Evolutionary conservation across 352 stramenopile species (phyloP).

Genomic region (Phytophthora kernoviae): DNA sequence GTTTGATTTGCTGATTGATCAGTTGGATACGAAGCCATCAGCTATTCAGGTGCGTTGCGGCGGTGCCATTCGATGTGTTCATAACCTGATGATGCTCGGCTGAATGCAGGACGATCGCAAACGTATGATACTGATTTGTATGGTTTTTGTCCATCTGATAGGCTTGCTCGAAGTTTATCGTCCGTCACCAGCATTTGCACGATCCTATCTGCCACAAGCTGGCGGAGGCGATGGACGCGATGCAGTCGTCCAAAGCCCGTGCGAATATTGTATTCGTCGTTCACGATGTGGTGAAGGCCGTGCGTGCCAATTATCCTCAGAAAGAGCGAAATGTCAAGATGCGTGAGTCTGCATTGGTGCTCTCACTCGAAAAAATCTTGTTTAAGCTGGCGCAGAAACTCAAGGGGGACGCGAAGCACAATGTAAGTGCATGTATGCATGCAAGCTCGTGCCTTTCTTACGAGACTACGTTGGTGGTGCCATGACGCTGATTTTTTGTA

Average conservation of each 20-base stretch:
- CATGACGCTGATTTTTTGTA: slow-evolving; percentile 3
- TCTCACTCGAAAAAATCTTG: slow-evolving; percentile 71
- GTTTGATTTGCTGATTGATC: slow-evolving; percentile 85
- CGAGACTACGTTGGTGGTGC: background rate
- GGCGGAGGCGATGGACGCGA: slow-evolving; percentile 61
- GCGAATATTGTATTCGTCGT: slow-evolving; percentile 84
- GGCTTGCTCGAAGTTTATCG: slow-evolving; percentile 86
- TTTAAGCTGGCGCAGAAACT: slow-evolving; percentile 67
- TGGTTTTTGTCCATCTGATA: slow-evolving; percentile 23
- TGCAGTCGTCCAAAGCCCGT: slow-evolving; percentile 70
- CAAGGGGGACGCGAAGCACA: slow-evolving; percentile 60
- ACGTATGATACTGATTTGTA: slow-evolving; percentile 6
- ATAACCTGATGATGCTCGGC: background rate
- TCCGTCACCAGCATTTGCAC: slow-evolving; percentile 78
- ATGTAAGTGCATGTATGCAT: slow-evolving; percentile 47
- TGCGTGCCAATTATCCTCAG: slow-evolving; percentile 70
- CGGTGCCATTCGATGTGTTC: slow-evolving; percentile 5
- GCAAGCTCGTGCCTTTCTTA: no score
- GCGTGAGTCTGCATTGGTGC: slow-evolving; percentile 66
- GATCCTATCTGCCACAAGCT: slow-evolving; percentile 75
- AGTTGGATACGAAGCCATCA: slow-evolving; percentile 84
- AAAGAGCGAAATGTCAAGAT: slow-evolving; percentile 82
- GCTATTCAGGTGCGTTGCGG: slow-evolving; percentile 72
- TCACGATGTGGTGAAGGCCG: slow-evolving; percentile 81
- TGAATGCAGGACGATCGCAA: slow-evolving; percentile 13